Evolutionary conservation across 2,329 filamentous ascomycete species (phyloP).

Genomic region (Chaetomium strumarium): DNA sequence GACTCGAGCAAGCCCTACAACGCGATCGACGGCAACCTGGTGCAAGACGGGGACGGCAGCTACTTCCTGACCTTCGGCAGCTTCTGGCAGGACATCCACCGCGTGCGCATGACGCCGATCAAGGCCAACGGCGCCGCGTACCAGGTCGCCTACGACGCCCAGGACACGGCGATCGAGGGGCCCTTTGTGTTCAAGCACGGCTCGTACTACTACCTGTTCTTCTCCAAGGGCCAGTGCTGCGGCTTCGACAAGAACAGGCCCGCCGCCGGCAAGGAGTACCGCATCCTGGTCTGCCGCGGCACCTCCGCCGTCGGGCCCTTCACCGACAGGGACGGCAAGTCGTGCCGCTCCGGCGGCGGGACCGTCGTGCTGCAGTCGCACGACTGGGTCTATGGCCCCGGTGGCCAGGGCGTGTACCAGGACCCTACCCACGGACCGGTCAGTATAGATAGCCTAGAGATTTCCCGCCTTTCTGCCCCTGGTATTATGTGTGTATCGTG

Average conservation of each 20-base stretch:
- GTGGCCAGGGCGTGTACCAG: slow-evolving; percentile 54
- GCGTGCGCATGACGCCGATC: slow-evolving; percentile 41
- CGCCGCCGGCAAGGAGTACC: slow-evolving; percentile 53
- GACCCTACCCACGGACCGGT: slow-evolving; percentile 39
- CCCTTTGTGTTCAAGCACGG: slow-evolving; percentile 47
- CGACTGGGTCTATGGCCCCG: slow-evolving; percentile 54
- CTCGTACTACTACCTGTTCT: slow-evolving; percentile 57
- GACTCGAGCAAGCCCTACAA: slow-evolving; percentile 38
- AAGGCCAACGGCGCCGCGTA: slow-evolving; percentile 16
- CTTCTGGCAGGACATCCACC: slow-evolving; percentile 56
- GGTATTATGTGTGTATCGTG: not conserved
- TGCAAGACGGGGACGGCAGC: slow-evolving; percentile 31
- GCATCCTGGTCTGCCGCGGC: slow-evolving; percentile 55
- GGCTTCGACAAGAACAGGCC: slow-evolving; percentile 45
- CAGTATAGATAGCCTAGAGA: no score
- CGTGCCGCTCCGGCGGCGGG: slow-evolving; percentile 51
- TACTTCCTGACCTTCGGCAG: slow-evolving; percentile 50
- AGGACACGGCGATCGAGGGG: slow-evolving; percentile 46
- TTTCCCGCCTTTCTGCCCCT: not conserved
- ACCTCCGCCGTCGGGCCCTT: slow-evolving; percentile 45
- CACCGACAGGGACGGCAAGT: slow-evolving; percentile 45
- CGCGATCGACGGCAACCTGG: slow-evolving; percentile 48
- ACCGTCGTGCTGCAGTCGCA: slow-evolving; percentile 53
- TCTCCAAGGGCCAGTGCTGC: slow-evolving; percentile 54
- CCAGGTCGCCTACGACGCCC: slow-evolving; percentile 49